Conservation (phyloP, 805 yeast species). For the Brettanomyces custersianus region DNA sequence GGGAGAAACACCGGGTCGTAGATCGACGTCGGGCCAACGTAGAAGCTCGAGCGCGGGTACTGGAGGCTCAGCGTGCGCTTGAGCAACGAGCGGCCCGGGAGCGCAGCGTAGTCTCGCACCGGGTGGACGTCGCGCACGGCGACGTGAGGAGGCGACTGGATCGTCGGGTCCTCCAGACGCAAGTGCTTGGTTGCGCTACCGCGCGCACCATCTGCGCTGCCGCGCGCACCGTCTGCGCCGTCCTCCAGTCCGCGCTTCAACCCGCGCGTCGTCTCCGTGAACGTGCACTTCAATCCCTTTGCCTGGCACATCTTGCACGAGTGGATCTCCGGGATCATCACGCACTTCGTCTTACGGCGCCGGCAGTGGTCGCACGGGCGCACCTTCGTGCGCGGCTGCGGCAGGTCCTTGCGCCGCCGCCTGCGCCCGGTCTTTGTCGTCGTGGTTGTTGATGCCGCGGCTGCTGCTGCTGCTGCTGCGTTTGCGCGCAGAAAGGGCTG, state of each 20-base stretch:
- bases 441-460: background rate
- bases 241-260: conserved; percentile 29
- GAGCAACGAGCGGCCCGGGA: conserved; percentile 55
- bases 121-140: conserved; percentile 47
- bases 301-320: conserved; percentile 73
- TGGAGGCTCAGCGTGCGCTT: conserved; percentile 69
- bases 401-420: conserved; percentile 12
- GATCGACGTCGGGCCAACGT: conserved; percentile 81
- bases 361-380: conserved; percentile 84
- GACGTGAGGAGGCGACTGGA: conserved; percentile 30
- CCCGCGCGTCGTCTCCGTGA: conserved; percentile 42
- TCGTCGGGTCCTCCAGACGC: conserved; percentile 25
- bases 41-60: conserved; percentile 83
- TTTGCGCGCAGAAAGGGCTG: background rate
- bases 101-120: conserved; percentile 55
- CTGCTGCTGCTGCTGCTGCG: conserved; percentile 2
- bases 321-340: conserved; percentile 50
- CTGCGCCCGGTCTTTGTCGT: background rate
- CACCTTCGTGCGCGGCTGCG: conserved; percentile 34
- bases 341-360: conserved; percentile 71
- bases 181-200: conserved; percentile 19
- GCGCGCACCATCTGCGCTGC: conserved; percentile 1
- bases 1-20: conserved; percentile 68
- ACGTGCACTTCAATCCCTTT: conserved; percentile 67
- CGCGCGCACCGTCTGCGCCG: conserved; percentile 8